A percentile compares a stretch with the other conserved stretches of the same genome.
Conservation (phyloP, 2,329 filamentous ascomycete genomes). For the Botrytis sinoallii region DNA sequence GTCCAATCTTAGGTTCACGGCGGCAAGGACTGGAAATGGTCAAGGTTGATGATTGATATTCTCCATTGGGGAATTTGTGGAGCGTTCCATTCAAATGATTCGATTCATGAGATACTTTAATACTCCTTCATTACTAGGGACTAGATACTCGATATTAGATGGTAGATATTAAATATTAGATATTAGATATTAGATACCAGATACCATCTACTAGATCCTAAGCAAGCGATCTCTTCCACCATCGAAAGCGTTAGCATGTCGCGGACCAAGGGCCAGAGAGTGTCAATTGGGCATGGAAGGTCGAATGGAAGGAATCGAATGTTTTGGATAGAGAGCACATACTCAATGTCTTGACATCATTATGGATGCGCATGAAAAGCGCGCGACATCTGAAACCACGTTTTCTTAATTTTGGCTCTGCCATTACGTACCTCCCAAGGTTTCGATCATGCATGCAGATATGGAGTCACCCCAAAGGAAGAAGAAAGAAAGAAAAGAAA, state of each 20-base stretch:
- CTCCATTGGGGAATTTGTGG: background rate
- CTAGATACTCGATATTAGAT: background rate
- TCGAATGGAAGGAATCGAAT: background rate
- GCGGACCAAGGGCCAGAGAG: background rate
- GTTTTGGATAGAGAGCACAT: background rate
- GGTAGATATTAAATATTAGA: too few relatives aligned
- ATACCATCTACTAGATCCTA: background rate
- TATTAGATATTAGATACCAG: too few relatives aligned
- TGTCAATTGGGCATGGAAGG: background rate
- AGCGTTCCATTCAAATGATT: background rate
- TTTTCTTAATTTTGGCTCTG: background rate
- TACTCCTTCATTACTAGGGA: background rate
- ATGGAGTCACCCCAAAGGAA: background rate
- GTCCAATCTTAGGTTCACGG: background rate
- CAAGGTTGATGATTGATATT: background rate
- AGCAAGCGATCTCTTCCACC: background rate
- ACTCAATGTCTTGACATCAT: background rate
- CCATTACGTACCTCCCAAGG: background rate
- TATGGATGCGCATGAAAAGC: background rate
- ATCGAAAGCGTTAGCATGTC: background rate
- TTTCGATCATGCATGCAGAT: background rate
- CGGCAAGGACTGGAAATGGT: background rate
- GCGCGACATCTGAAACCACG: conserved; percentile 19
- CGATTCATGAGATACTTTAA: background rate
- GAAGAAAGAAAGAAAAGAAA: too few relatives aligned